Evolutionary conservation across 2,329 filamentous ascomycete genomes (phyloP), one percentile per base, ranked within the genome.

Genomic region (Fusarium sp.): DNA sequence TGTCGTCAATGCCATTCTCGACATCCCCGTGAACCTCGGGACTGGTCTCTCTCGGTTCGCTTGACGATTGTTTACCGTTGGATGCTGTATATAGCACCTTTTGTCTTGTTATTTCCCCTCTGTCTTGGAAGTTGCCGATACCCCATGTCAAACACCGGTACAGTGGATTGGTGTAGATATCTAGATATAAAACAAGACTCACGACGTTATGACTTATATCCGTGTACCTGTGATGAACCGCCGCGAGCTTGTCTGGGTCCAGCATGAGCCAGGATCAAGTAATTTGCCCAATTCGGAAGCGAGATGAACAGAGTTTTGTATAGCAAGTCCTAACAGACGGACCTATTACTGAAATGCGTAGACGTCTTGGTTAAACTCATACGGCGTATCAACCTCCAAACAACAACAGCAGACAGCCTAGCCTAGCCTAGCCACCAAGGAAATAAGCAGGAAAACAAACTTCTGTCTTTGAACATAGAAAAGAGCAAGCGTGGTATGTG

Each of bases 401-500:
- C 6, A 15, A 5, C 4, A 35, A 21, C 44, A 32, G 44, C 57
- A 42, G 27, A 41, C 13, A 39, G 35, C 25, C n/a, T n/a, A n/a
- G n/a, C n/a, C n/a, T 19, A 19, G 19, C 19, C 19, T 10, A 29
- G 21, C 53, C 29, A 39, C 59, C 50, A 39, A 44, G 33, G 27
- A 23, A 47, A 38, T 48, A 54, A 45, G 41, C 13, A 48, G 37
- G 32, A 53, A 43, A 49, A 33, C 37, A 48, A 17, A 49, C 38
- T 49, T 47, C 54, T 53, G 54, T 51, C 52, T 65, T 58, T 56
- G 56, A 47, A 68, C 46, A 56, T 53, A 49, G 54, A 57, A 50
- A 63, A 47, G 57, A 55, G 58, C 50, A 57, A 51, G 46, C 50
- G 60, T 68, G 66, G 65, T 70, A 71, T 71, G 66, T 70, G 63